Base-by-base conservation (phyloP, 306 rosid species). In the Quercus gilva region DNA sequence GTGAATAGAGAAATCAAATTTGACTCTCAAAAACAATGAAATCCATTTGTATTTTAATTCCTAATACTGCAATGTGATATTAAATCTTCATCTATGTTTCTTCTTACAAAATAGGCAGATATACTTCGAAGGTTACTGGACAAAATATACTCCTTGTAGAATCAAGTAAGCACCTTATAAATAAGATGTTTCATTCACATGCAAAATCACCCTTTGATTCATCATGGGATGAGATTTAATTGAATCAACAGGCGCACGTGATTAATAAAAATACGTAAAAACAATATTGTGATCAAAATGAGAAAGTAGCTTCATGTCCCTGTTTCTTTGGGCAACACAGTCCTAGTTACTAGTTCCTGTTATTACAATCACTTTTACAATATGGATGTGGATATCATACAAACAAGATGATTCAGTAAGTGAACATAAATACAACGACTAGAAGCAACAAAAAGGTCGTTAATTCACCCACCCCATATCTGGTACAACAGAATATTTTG, bases 401-500 rank as follows among this genome's bases (percentile, higher is more conserved):
- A 71, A 63, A 58, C 55, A 76, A 58, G 74, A 73, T 57, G 65
- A 64, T 58, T 78, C 33, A 17, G 55, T 33, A 76, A n/a, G 41
- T 55, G 76, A 81, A 70, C 5, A 6, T 17, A 59, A 55, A 51
- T 79, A 82, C 25, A 74, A 69, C 49, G 69, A 60, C 71, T 49
- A 41, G 23, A 73, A 70, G 79, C 63, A 71, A 63, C 82, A 79
- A 83, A 55, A 31, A 23, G 55, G 77, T n/a, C 82, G 61, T 65
- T 73, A 79, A 75, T 78, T 73, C 85, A 77, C 75, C 76, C 76
- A 80, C 77, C 77, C 77, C 53, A 59, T 58, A 78, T 23, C 60
- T n/a, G 53, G 60, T 49, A 56, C 74, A 77, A 57, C 55, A 14
- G 35, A 26, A 13, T 18, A 76, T 33, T 55, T 59, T 55, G 29